phyloP scores from a whole-genome alignment of 495 filamentous ascomycete species.

The Penicillium cataractarum region DNA sequence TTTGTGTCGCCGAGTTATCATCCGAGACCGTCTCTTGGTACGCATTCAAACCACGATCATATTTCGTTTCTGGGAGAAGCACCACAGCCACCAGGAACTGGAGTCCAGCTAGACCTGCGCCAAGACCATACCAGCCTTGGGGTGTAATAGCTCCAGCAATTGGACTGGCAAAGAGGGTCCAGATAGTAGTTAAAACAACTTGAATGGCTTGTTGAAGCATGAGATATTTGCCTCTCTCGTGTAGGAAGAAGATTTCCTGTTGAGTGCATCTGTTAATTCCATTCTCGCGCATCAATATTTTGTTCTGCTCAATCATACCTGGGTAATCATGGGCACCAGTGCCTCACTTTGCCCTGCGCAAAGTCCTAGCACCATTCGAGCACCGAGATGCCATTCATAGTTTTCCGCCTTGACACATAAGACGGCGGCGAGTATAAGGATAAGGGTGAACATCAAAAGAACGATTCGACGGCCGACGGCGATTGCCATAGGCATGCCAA shows the following conservation, averaged over 20 bases:
- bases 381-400: conserved; percentile 36
- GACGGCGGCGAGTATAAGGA: conserved; percentile 29
- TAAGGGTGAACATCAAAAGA: conserved; percentile 32
- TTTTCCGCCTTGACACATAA: conserved; percentile 25
- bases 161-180: conserved; percentile 36
- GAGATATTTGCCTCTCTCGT: conserved; percentile 37
- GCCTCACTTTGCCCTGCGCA: neutral
- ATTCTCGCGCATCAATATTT: neutral
- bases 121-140: conserved; percentile 43
- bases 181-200: conserved; percentile 31
- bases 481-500: conserved; percentile 47
- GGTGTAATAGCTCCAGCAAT: conserved; percentile 41
- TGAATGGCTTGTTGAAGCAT: conserved; percentile 39
- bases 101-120: conserved; percentile 29
- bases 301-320: conserved; percentile 15
- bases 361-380: conserved; percentile 28
- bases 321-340: conserved; percentile 29
- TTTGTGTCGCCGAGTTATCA: neutral
- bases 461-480: conserved; percentile 44
- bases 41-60: conserved; percentile 25
- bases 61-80: conserved; percentile 72
- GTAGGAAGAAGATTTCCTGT: conserved; percentile 40
- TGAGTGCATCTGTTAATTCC: neutral
- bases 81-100: conserved; percentile 63
- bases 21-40: conserved; percentile 25